These are phyloP conservation scores for Aspergillus homomorphus DNA, from an alignment of 495 filamentous ascomycete species.

Conservation along the genomic window DNA sequence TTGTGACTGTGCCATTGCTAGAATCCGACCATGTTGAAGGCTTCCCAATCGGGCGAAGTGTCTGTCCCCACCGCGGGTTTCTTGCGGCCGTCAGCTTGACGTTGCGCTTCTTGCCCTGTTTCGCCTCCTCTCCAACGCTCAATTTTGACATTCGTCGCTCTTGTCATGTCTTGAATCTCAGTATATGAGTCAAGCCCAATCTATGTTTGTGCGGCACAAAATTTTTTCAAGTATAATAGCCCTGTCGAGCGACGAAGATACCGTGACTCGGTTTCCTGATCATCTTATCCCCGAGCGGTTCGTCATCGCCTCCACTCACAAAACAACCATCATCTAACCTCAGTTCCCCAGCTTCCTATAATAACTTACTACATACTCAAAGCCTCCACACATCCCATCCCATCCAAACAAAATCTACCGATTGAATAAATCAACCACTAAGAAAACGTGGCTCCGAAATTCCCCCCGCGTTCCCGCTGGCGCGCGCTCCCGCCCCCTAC, in stretches of 20 bases:
- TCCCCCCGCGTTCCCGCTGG: conserved; percentile 30
- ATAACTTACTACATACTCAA: too few species aligned
- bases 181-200: too few species aligned
- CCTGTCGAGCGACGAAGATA: too few species aligned
- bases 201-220: too few species aligned
- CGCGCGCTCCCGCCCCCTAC: conserved; percentile 23
- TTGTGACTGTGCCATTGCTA: too few species aligned
- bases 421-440: background rate
- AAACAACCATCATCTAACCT: too few species aligned
- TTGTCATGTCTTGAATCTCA: background rate
- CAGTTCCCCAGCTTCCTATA: too few species aligned
- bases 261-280: background rate
- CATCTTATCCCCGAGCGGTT: background rate
- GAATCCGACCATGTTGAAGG: too few species aligned
- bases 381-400: too few species aligned
- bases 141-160: background rate
- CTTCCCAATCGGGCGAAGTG: conserved; percentile 3
- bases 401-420: background rate
- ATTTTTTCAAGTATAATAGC: too few species aligned
- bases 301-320: conserved; percentile 7
- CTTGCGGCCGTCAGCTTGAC: conserved; percentile 4
- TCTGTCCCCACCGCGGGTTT: background rate
- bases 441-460: conserved; percentile 40
- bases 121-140: background rate
- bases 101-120: background rate